Base-by-base conservation (phyloP, 768 basidiomycete genomes). In the Suillus spraguei region DNA sequence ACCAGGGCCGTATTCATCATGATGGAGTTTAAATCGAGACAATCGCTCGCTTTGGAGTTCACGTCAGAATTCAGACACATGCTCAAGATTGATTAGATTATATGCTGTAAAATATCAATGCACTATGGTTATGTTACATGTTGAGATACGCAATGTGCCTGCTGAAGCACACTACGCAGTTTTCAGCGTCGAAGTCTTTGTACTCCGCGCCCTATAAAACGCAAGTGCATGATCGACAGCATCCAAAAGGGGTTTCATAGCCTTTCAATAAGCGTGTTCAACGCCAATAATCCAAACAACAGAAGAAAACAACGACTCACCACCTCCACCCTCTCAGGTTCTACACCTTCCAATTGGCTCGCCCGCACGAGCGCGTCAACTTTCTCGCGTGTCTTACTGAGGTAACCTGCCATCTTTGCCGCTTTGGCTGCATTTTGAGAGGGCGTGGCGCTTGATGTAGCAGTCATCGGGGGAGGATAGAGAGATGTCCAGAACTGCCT, bases 401-500 rank as follows among this genome's bases (percentile, higher is more conserved):
- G 81, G 72, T 94, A 97, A 3, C 82, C 86, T 5, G 87, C 85
- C 96, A 99, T 97, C 78, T 94, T 96, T 8, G 86, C 83, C 0
- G 90, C 91, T 71, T 95, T 94, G 6, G 85, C 82, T 1, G 85
- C 83, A 67, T 89, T 87, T 70, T 97, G 92, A 0, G 84, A 82
- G 3, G 87, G 83, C 0, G 87, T 88, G 2, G 85, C 78, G 0
- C 78, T 67, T 5, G 80, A 77, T 3, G 85, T 72, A 0, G 83
- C 80, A 7, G 56, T 91, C 20, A 82, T 78, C 1, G 83, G 75
- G 7, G 90, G 87, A 6, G 95, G 96, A 66, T 94, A 91, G 58
- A 92, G 85, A 2, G 94, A 85, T 2, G 89, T 84, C 95, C 96
- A 99, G 73, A 95, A 98, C 73, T 99, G 97, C 35, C 97, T 88